Evolutionary conservation across 2,329 filamentous ascomycete species (phyloP).

Genomic region (Aspergillus nomiae): DNA sequence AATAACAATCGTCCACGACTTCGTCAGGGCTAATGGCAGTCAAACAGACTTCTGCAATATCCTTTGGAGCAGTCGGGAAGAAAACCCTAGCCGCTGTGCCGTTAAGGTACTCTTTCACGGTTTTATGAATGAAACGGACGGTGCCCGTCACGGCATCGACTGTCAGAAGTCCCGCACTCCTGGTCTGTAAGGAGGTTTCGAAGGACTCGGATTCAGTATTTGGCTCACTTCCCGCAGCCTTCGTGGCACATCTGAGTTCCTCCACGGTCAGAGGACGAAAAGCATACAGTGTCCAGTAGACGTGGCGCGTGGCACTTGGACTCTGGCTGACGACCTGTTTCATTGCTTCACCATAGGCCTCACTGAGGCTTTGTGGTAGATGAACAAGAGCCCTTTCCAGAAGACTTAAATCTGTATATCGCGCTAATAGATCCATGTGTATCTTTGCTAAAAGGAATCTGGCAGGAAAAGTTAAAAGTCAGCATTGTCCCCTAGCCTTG

Average conservation of each 20-base stretch:
- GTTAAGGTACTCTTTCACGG: constrained; percentile 32
- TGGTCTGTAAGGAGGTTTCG: background rate
- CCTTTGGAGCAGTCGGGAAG: constrained; percentile 30
- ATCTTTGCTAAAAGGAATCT: constrained; percentile 34
- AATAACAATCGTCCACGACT: constrained; percentile 35
- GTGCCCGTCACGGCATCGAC: constrained; percentile 28
- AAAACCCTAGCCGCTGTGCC: constrained; percentile 31
- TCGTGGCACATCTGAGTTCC: constrained; percentile 26
- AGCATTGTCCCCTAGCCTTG: background rate
- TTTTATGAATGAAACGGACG: constrained; percentile 33
- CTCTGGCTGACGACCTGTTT: constrained; percentile 29
- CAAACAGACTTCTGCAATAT: constrained; percentile 34
- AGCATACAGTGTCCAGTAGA: constrained; percentile 34
- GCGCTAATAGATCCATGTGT: constrained; percentile 31
- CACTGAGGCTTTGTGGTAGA: constrained; percentile 30
- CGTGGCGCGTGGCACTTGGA: constrained; percentile 20
- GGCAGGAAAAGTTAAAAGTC: background rate
- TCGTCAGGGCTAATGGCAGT: constrained; percentile 31
- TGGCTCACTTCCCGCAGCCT: no score
- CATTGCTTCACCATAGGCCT: constrained; percentile 35
- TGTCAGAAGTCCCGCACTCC: constrained; percentile 23
- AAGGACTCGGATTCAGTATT: no score
- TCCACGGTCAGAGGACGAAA: constrained; percentile 26
- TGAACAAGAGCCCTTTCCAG: constrained; percentile 27
- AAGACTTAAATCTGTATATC: constrained; percentile 22